A percentile compares a stretch with the other conserved stretches of the same genome.
phyloP scores from a whole-genome alignment of 169 alveolate species.

The Eimeria tenella region DNA sequence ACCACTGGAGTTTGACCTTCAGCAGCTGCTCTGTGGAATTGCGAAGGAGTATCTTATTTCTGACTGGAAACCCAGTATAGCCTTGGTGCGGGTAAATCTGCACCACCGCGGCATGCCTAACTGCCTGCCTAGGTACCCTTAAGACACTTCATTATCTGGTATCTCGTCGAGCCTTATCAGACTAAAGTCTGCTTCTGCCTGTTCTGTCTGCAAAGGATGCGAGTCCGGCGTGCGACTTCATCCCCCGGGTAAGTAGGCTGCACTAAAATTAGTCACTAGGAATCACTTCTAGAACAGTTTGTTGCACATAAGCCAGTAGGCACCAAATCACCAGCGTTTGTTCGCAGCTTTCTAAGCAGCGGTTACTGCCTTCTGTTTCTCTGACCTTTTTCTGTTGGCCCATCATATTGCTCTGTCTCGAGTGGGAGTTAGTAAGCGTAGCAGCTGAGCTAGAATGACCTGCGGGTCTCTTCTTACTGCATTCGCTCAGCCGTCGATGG shows the following conservation, averaged over 20 bases:
- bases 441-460: too few relatives aligned
- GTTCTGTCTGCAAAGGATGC: constrained; percentile 2
- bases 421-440: too few relatives aligned
- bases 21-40: constrained; percentile 64
- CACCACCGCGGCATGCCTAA: too few relatives aligned
- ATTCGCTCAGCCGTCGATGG: constrained; percentile 4
- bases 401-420: too few relatives aligned
- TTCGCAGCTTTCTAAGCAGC: neutral
- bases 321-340: neutral
- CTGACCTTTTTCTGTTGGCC: neutral
- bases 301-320: neutral
- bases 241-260: constrained; percentile 29
- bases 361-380: neutral
- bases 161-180: neutral
- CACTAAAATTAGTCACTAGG: neutral
- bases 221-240: neutral
- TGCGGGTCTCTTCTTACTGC: neutral
- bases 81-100: neutral
- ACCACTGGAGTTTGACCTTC: constrained; percentile 73
- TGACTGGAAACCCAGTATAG: constrained; percentile 57
- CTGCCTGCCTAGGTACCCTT: neutral
- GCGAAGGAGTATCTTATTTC: constrained; percentile 70
- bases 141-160: neutral
- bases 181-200: neutral
- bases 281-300: too few relatives aligned